Evolutionary conservation across 345 rosid genomes (phyloP), one percentile per base, ranked within the genome.

Genomic region (Eucalyptus sp.): DNA sequence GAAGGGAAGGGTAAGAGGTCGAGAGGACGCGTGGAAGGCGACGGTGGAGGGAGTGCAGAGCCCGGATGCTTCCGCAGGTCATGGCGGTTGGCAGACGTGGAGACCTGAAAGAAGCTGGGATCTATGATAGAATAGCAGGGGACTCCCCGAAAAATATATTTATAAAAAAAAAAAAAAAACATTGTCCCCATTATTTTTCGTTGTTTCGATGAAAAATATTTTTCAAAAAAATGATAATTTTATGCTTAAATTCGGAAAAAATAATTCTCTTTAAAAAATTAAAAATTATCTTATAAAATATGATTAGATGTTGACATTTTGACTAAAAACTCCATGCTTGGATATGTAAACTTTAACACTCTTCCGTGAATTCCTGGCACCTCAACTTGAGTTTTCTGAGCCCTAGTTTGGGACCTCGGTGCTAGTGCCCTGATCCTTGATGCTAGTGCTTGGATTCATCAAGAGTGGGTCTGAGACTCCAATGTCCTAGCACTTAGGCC

Each of bases 21-120:
- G 86, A n/a, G 41, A 56, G 56, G 49, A 88, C 60, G 33, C 41
- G 92, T 71, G 91, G 92, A 88, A 48, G 90, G 88, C 25, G 88
- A 37, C 86, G 29, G 50, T 62, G 52, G 91, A 90, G 87, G 88
- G 44, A 86, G 85, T 87, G 62, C 50, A 92, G 83, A 87, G 89
- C 66, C 68, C 88, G 88, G 76, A 89, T 20, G 81, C 91, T 49
- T 86, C 51, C 43, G 86, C 76, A 44, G 81, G 66, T 87, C 86
- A 87, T 71, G 51, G 86, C 83, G 7, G 46, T 10, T 10, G 13
- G 83, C 48, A 11, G 48, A 64, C 31, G 76, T 22, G 83, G 3
- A 76, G 83, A 24, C 29, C 24, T 29, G 14, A 41, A 37, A 41
- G 29, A 20, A 41, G 83, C 1, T 10, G 15, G 13, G 83, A 20